These are phyloP conservation scores for Urochloa ruziziensis DNA, from an alignment of 176 grass and related monocot genomes.

Conservation along the genomic window DNA sequence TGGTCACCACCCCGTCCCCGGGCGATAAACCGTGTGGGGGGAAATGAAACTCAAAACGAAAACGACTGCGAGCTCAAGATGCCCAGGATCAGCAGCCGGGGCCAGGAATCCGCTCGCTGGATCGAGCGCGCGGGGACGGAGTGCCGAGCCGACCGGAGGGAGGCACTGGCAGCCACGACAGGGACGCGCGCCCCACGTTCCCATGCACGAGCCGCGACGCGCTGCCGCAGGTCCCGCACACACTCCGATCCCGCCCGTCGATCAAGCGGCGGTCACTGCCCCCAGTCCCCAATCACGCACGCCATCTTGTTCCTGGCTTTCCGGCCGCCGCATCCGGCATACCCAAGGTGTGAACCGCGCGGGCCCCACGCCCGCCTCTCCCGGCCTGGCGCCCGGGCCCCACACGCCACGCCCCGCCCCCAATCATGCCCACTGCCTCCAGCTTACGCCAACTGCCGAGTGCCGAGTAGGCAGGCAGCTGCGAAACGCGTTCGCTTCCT, in stretches of 20 bases:
- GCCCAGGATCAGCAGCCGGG: background rate
- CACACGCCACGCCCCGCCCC: background rate
- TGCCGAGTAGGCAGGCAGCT: background rate
- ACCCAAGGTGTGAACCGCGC: background rate
- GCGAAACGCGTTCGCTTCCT: slow-evolving; percentile 34
- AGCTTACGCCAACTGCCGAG: slow-evolving; percentile 24
- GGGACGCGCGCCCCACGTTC: slow-evolving; percentile 10
- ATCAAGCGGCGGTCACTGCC: background rate
- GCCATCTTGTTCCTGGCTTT: background rate
- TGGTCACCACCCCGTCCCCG: no score
- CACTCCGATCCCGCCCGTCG: background rate
- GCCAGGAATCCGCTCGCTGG: background rate
- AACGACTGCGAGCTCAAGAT: background rate
- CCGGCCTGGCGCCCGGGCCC: background rate
- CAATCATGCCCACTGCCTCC: background rate
- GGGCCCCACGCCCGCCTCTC: background rate
- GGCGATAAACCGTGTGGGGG: slow-evolving; percentile 11
- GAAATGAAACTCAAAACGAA: no score
- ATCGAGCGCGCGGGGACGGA: background rate
- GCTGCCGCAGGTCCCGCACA: background rate
- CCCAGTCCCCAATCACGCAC: background rate
- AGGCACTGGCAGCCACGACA: background rate
- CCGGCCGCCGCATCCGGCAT: background rate
- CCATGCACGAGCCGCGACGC: background rate
- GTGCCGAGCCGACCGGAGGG: background rate